Evolutionary conservation across 2,329 filamentous ascomycete genomes (phyloP), one percentile per base, ranked within the genome.

Genomic region (Cladophialophora psammophila): DNA sequence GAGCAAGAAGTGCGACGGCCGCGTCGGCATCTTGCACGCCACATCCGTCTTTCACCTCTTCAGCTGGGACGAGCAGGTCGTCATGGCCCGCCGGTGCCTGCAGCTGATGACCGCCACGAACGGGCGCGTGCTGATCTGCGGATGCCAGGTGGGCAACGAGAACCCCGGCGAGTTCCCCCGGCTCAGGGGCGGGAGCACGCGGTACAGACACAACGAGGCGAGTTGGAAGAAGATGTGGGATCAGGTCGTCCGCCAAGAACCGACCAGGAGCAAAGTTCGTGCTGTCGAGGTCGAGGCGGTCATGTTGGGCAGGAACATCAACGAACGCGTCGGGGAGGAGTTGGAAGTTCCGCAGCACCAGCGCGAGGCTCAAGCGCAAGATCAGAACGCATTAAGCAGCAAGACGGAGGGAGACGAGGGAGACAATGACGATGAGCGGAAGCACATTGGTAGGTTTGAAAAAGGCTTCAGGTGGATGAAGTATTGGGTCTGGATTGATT

Each of bases 211-310:
- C 72, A 80, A 85, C 67, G 77, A 80, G 38, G 73, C 76, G 7
- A 85, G 80, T 64, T 88, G 87, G 75, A 82, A 84, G 71, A 72
- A 72, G 40, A 76, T 88, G 31, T 88, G 86, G 86, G 78, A 85
- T 60, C 82, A 86, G 67, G 80, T 87, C 32, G 84, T 84, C 8
- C 68, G 66, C 36, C 73, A 82, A 60, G 57, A 69, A 8, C 57
- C 61, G 20, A 67, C 60, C 55, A 70, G 31, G 35, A 55, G 60
- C n/a, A 63, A 72, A 45, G 72, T 75, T 54, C 66, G 64, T n/a
- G 56, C 65, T 32, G 66, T 75, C 18, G 72, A 73, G 4, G 70
- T 64, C 13, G 63, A 65, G 20, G 69, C 68, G 10, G 66, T 60
- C 5, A 26, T 70, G 60, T 45, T 54, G 31, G 54, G 66, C 40